Conservation (phyloP, 2,329 filamentous ascomycete species). For the Xylaria sp. region DNA sequence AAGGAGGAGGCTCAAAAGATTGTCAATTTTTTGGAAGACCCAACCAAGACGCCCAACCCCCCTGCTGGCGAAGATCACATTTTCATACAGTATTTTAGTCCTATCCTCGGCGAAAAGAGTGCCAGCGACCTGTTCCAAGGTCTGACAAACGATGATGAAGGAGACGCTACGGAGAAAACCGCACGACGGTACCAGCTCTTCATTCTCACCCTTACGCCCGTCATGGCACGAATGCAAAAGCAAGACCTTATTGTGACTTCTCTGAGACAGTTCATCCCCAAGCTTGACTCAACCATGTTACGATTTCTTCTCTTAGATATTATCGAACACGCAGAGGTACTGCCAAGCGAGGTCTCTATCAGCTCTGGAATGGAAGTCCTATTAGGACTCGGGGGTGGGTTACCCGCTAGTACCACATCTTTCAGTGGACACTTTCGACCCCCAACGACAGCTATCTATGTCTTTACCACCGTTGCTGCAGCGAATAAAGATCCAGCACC, state of each 20-base stretch:
- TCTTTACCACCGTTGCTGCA: not conserved
- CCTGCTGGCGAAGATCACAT: not conserved
- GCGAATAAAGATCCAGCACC: not conserved
- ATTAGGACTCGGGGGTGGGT: not conserved
- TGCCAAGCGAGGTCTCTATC: not conserved
- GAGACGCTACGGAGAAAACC: not conserved
- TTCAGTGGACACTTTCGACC: not conserved
- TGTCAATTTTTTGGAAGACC: not conserved
- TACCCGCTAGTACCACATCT: not conserved
- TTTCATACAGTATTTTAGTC: no score
- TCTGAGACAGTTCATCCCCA: not conserved
- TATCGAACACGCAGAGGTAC: no score
- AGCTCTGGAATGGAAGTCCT: not conserved
- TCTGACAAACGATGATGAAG: not conserved
- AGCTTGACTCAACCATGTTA: not conserved
- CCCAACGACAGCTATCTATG: not conserved
- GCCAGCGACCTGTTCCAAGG: no score
- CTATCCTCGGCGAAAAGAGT: no score
- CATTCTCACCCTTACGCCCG: not conserved
- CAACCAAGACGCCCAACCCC: not conserved
- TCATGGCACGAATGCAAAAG: not conserved
- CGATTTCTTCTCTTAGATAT: not conserved
- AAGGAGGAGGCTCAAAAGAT: not conserved
- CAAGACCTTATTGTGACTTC: not conserved
- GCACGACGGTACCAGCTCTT: not conserved